Evolutionary conservation across 768 basidiomycete genomes (phyloP).

Genomic region (Rickenella mellea): DNA sequence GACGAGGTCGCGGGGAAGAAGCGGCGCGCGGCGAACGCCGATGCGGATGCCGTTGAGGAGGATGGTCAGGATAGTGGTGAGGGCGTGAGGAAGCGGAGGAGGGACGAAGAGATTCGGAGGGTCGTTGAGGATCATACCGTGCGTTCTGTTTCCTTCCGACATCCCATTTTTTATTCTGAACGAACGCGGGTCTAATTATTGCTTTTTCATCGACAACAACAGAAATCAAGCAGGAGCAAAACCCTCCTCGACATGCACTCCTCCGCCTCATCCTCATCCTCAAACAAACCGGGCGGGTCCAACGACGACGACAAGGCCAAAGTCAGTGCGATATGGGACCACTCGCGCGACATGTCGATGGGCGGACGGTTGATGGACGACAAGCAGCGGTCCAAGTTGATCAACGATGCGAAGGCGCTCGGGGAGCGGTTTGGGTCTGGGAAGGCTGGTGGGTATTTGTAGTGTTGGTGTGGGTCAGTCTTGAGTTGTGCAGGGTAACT

Average conservation of each 20-base stretch:
- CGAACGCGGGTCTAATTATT: no score
- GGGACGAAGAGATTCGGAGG: conserved; percentile 59
- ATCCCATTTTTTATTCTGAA: conserved; percentile 10
- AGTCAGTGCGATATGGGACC: conserved; percentile 95
- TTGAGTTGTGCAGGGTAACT: no score
- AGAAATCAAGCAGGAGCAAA: conserved; percentile 33
- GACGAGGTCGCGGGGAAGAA: conserved; percentile 94
- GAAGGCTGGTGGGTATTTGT: conserved; percentile 57
- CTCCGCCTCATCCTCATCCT: conserved; percentile 21
- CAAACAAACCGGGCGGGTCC: conserved; percentile 22
- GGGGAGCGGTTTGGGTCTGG: conserved; percentile 78
- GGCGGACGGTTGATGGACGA: conserved; percentile 90
- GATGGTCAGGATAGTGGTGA: conserved; percentile 32
- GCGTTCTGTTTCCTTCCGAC: conserved; percentile 15
- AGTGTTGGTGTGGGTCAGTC: no score
- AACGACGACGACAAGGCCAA: conserved; percentile 42
- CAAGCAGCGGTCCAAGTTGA: conserved; percentile 60
- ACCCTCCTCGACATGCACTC: conserved; percentile 48
- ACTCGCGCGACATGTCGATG: conserved; percentile 79
- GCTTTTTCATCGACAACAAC: conserved; percentile 23
- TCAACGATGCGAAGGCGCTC: conserved; percentile 74
- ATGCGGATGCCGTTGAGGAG: conserved; percentile 21
- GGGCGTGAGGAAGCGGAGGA: conserved; percentile 44
- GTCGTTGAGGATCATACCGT: conserved; percentile 80
- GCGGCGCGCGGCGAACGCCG: conserved; percentile 51